A percentile compares a stretch with the other conserved stretches of the same genome.
Conservation (phyloP, 352 stramenopile genomes). For the Aphanomyces invadans region DNA sequence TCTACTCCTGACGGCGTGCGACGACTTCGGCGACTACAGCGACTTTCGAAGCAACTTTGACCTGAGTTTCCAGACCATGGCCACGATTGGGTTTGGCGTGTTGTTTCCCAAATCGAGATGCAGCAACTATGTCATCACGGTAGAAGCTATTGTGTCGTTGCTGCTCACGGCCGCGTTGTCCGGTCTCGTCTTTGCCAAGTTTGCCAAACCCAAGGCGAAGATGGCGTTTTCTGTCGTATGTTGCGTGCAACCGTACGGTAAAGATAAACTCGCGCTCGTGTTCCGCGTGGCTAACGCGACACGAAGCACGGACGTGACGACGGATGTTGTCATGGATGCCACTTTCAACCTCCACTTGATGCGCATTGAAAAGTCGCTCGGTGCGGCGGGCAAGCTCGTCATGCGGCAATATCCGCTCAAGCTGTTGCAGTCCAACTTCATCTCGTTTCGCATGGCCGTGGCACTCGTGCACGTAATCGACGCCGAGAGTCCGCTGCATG, state of each 20-base stretch:
- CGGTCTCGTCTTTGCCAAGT: slow-evolving; percentile 80
- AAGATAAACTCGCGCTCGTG: slow-evolving; percentile 66
- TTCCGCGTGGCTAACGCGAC: slow-evolving; percentile 76
- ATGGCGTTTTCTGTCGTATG: slow-evolving; percentile 75
- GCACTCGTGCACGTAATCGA: slow-evolving; percentile 75
- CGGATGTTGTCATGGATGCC: slow-evolving; percentile 83
- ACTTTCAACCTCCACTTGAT: slow-evolving; percentile 73
- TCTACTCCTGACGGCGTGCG: slow-evolving; percentile 39
- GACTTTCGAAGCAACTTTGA: slow-evolving; percentile 56
- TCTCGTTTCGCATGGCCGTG: slow-evolving; percentile 79
- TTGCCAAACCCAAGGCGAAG: slow-evolving; percentile 72
- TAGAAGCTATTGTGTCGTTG: slow-evolving; percentile 77
- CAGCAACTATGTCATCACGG: slow-evolving; percentile 55
- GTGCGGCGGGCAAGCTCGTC: slow-evolving; percentile 24
- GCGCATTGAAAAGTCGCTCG: slow-evolving; percentile 44
- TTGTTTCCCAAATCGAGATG: slow-evolving; percentile 60
- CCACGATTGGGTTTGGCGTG: slow-evolving; percentile 75
- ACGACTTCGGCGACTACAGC: slow-evolving; percentile 46
- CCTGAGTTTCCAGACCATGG: slow-evolving; percentile 77
- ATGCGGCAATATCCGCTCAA: slow-evolving; percentile 57
- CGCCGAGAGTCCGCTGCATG: slow-evolving; percentile 53
- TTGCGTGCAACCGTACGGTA: slow-evolving; percentile 69
- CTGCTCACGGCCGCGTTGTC: slow-evolving; percentile 69
- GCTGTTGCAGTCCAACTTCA: slow-evolving; percentile 75
- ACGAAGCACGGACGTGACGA: slow-evolving; percentile 65